Evolutionary conservation across 352 stramenopile genomes (phyloP).

Genomic region (Pythium oligandrum): DNA sequence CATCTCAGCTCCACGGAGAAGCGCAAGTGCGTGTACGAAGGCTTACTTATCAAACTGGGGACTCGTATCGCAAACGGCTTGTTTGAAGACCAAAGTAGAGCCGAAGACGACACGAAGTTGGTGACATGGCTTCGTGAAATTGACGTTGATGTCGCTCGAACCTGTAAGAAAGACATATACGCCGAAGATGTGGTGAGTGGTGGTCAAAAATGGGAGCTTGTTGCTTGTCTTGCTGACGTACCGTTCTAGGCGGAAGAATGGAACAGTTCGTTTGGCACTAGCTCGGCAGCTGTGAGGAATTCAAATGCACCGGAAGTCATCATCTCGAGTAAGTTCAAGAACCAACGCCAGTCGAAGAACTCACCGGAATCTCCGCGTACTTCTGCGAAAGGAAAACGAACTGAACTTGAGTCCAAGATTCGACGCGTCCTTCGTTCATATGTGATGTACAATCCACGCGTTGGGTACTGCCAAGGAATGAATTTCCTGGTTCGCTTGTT

Average conservation of each 20-base stretch:
- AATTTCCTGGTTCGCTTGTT: constrained; percentile 77
- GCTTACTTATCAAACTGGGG: constrained; percentile 55
- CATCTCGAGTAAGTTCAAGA: constrained; percentile 12
- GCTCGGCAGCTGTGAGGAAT: constrained; percentile 12
- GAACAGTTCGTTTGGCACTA: neutral
- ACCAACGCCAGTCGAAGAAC: too few relatives aligned
- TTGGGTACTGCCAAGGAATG: constrained; percentile 88
- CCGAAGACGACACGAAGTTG: constrained; percentile 47
- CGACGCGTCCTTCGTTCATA: constrained; percentile 76
- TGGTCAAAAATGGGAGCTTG: neutral
- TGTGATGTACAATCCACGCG: constrained; percentile 72
- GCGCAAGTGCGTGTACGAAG: constrained; percentile 53
- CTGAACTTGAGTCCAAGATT: constrained; percentile 54
- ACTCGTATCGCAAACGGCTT: constrained; percentile 30
- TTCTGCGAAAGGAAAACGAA: constrained; percentile 8
- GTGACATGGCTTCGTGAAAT: constrained; percentile 76
- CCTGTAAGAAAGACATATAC: constrained; percentile 58
- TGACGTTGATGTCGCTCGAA: constrained; percentile 74
- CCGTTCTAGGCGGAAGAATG: constrained; percentile 5
- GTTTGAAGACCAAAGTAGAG: constrained; percentile 10
- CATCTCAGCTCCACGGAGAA: constrained; percentile 36
- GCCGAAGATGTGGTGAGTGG: constrained; percentile 21
- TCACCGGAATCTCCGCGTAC: too few relatives aligned
- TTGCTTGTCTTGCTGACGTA: neutral
- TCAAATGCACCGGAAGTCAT: constrained; percentile 3